These are phyloP conservation scores for Saprolegnia diclina DNA, from an alignment of 352 stramenopile species.

Conservation along the genomic window DNA sequence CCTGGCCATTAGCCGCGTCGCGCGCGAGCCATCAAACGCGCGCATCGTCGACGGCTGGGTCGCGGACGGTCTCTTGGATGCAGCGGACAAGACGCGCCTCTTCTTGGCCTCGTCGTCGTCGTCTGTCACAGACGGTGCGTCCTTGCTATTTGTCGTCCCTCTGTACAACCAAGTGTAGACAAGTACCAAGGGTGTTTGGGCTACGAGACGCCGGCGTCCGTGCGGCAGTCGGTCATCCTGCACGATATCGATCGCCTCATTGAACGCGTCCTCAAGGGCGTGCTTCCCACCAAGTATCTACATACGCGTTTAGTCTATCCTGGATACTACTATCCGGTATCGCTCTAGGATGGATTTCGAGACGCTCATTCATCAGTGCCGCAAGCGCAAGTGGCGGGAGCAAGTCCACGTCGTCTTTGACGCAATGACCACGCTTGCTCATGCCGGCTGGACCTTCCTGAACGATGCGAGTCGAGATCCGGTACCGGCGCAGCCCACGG, in stretches of 20 bases:
- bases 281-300: conserved; percentile 57
- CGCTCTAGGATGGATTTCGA: conserved; percentile 63
- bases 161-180: too few species aligned
- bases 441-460: conserved; percentile 26
- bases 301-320: too few species aligned
- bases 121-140: neutral
- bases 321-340: too few species aligned
- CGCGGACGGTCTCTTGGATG: neutral
- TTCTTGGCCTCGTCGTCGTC: neutral
- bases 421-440: conserved; percentile 40
- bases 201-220: conserved; percentile 56
- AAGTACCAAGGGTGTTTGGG: conserved; percentile 55
- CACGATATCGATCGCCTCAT: conserved; percentile 63
- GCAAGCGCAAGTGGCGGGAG: conserved; percentile 78
- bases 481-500: conserved; percentile 47
- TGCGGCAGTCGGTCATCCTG: conserved; percentile 57
- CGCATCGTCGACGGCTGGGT: neutral
- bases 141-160: too few species aligned
- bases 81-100: neutral
- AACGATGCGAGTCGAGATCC: conserved; percentile 28
- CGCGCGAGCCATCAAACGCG: neutral
- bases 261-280: conserved; percentile 39
- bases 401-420: conserved; percentile 54
- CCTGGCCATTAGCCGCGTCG: neutral
- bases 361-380: conserved; percentile 74